phyloP scores from a whole-genome alignment of 352 stramenopile genomes.

The Globisporangium apiculatum region DNA sequence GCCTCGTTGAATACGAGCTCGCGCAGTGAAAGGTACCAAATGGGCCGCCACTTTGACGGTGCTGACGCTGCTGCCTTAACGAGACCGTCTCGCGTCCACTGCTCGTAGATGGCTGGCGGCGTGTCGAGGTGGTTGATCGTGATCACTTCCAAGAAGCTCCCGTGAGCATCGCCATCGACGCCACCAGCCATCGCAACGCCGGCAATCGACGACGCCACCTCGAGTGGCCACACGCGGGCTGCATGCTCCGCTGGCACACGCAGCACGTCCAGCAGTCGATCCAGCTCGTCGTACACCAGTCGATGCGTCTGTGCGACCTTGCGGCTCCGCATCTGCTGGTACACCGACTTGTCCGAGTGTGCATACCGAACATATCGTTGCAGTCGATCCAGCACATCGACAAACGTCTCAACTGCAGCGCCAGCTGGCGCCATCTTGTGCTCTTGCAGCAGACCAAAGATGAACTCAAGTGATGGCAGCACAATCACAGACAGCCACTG shows the following conservation, averaged over 20 bases:
- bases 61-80: background rate
- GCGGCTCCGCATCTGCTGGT: background rate
- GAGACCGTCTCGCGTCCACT: background rate
- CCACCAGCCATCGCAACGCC: background rate
- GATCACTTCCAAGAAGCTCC: background rate
- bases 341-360: background rate
- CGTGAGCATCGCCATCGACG: background rate
- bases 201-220: background rate
- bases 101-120: background rate
- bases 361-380: background rate
- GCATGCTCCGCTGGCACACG: background rate
- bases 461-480: background rate
- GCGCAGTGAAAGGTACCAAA: background rate
- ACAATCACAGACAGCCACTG: background rate
- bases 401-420: background rate
- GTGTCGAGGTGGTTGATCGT: background rate
- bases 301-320: background rate
- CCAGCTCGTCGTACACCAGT: background rate
- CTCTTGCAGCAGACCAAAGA: background rate
- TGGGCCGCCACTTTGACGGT: background rate
- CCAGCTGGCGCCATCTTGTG: background rate
- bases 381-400: background rate
- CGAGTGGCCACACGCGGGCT: background rate
- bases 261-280: background rate
- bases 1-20: conserved; percentile 12